Conservation (phyloP, 139 green algal species). For the Monoraphidium neglectum region DNA sequence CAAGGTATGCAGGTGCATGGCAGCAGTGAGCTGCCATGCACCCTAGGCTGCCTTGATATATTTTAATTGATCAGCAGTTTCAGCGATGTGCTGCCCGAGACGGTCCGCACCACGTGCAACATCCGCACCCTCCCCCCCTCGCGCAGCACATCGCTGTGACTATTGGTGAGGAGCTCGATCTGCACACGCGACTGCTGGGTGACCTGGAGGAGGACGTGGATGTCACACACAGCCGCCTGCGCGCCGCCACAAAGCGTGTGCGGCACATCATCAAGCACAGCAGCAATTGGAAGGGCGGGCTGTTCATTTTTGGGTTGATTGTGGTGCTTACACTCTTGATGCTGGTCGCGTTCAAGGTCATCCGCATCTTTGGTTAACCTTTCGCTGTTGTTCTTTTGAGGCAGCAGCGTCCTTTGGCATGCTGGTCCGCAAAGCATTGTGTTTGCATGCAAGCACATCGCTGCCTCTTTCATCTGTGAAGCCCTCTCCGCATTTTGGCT, state of each 20-base stretch:
- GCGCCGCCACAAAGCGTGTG: slow-evolving; percentile 53
- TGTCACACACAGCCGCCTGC: slow-evolving; percentile 64
- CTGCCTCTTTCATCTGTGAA: no score
- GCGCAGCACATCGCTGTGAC: slow-evolving; percentile 84
- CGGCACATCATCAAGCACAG: slow-evolving; percentile 46
- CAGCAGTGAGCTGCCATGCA: no score
- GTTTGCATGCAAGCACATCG: no score
- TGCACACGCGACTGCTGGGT: slow-evolving; percentile 86
- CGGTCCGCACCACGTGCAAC: neutral
- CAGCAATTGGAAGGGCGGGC: slow-evolving; percentile 54
- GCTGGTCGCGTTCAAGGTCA: slow-evolving; percentile 58
- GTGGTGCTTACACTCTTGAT: slow-evolving; percentile 66
- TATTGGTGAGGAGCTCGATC: slow-evolving; percentile 87
- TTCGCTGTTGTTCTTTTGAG: no score
- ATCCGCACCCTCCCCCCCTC: neutral
- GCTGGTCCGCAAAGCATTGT: no score
- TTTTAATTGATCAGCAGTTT: neutral
- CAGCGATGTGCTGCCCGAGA: neutral
- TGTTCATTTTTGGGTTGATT: slow-evolving; percentile 67
- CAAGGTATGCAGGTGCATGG: no score
- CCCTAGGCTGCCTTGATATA: no score
- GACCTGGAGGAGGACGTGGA: slow-evolving; percentile 86
- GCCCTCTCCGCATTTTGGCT: no score
- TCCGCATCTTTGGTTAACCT: no score
- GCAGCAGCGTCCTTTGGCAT: no score